Percentiles rank a stretch among this genome's conserved stretches.
Evolutionary conservation across 176 grass and related monocot species (phyloP).

Genomic region (Oropetium thomaeum): DNA sequence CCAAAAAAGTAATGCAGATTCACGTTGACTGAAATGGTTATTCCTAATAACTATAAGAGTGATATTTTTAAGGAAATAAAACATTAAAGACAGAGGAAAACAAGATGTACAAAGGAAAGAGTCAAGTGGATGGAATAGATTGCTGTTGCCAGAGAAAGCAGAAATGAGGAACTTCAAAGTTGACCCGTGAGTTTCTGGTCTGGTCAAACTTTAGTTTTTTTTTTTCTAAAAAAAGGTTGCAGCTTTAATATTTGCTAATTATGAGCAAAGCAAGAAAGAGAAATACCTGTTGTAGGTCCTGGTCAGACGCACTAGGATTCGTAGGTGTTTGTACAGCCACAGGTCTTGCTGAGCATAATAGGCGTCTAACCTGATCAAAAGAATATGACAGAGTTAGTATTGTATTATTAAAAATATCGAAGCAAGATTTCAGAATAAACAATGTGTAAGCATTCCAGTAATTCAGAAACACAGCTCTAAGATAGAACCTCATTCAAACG

Average conservation of each 20-base stretch:
- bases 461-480: slow-evolving; percentile 16
- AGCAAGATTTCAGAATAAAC: neutral
- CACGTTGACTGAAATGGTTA: slow-evolving; percentile 9
- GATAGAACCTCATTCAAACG: slow-evolving; percentile 86
- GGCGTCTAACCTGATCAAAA: slow-evolving; percentile 67
- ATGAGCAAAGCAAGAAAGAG: slow-evolving; percentile 20
- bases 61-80: slow-evolving; percentile 25
- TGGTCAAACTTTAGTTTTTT: slow-evolving; percentile 4
- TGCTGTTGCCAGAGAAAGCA: neutral
- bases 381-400: slow-evolving; percentile 25
- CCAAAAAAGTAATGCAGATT: neutral
- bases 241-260: slow-evolving; percentile 3
- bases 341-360: slow-evolving; percentile 87
- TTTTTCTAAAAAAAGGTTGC: neutral
- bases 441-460: neutral
- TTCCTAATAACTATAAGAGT: neutral
- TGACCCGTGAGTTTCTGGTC: neutral
- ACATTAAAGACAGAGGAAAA: neutral
- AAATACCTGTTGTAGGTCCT: slow-evolving; percentile 89
- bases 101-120: slow-evolving; percentile 1
- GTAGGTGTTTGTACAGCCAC: slow-evolving; percentile 75
- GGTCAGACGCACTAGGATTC: slow-evolving; percentile 88
- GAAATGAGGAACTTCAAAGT: slow-evolving; percentile 12
- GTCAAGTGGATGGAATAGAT: slow-evolving; percentile 6
- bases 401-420: neutral